Evolutionary conservation across 345 rosid species (phyloP).

Genomic region (Syzygium aqueum): DNA sequence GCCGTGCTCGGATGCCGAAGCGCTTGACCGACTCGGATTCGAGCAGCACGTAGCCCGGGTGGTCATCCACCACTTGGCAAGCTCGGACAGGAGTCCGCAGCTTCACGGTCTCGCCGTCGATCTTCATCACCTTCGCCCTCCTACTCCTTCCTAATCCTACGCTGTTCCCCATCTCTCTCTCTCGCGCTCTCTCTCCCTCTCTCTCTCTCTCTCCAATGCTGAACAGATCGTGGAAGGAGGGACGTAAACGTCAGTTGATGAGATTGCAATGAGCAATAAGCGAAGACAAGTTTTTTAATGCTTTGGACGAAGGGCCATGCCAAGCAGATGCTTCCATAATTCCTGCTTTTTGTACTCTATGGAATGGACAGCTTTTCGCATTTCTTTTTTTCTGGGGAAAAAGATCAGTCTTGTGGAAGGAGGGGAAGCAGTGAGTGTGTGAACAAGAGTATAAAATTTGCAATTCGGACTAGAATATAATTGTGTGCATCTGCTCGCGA

Average conservation of each 20-base stretch:
- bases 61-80: constrained; percentile 41
- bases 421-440: background rate
- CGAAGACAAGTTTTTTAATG: background rate
- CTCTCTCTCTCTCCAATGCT: background rate
- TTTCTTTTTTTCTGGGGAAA: background rate
- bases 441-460: background rate
- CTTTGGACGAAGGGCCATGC: background rate
- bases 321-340: background rate
- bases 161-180: constrained; percentile 52
- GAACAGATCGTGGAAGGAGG: background rate
- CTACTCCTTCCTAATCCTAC: constrained; percentile 49
- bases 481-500: background rate
- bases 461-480: background rate
- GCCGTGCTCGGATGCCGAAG: constrained; percentile 63
- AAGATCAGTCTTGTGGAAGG: background rate
- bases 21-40: constrained; percentile 71
- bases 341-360: background rate
- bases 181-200: background rate
- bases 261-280: background rate
- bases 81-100: constrained; percentile 58
- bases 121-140: constrained; percentile 63
- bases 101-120: constrained; percentile 69
- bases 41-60: constrained; percentile 68
- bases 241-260: background rate
- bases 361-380: background rate